Base-by-base conservation (phyloP, 2,329 filamentous ascomycete genomes). In the Pleoardoris graminearum region DNA sequence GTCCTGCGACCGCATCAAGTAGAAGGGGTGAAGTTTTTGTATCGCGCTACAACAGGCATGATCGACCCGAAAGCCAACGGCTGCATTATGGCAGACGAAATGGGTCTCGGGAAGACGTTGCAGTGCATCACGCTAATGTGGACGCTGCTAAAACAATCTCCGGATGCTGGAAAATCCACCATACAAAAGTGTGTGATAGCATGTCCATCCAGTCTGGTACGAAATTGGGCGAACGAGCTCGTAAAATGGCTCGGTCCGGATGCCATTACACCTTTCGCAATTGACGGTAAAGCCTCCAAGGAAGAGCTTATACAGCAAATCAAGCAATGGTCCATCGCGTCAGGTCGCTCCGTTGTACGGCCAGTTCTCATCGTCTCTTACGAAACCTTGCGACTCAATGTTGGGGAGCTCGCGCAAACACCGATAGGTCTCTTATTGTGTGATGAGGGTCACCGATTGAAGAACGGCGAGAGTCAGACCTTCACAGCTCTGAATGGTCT, bases 51-150 rank as follows among this genome's bases (percentile, higher is more conserved):
- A 5, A 97, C 93, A 1, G 94, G 94, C n/a, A 82, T 97, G 81
- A 89, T 97, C 50, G 94, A 97, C 65, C 83, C 88, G 32, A 93
- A 93, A 64, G 94, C 94, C 43, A 90, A 97, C 72, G 94, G 94
- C 2, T 99, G 94, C 75, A 99, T 99, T 71, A 99, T 99, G 94
- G 94, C 94, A 48, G 94, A 99, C 71, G 94, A 97, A 71, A 99
- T 99, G 94, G 94, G 94, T 63, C 78, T 99, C 25, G 94, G 94
- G 51, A 99, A 99, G 77, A 99, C 94, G 64, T 76, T 99, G 37
- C 94, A 99, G 78, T 99, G 94, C 74, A 99, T 99, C 66, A 85
- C 94, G 0, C 82, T 99, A 44, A 87, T 99, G 80, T 99, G 94
- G 94, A 99, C 94, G 1, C 77, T 99, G 1, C 77, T 99, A 14